These are phyloP conservation scores for Neurospora crassa DNA, from an alignment of 2,329 filamentous ascomycete genomes.

Conservation along the genomic window DNA sequence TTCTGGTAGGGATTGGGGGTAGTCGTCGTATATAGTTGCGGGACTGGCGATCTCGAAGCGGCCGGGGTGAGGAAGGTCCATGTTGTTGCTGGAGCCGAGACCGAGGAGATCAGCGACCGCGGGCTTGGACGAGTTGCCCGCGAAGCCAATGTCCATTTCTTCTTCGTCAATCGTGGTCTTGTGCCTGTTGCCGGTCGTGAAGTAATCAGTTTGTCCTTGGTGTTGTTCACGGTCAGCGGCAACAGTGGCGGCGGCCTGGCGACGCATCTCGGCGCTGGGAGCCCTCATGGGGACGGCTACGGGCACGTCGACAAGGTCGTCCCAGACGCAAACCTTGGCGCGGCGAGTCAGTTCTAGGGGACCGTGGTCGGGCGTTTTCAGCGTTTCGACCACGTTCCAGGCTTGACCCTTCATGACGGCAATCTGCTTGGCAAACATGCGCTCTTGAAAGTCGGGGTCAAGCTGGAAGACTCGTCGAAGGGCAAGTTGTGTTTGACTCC, in stretches of 20 bases:
- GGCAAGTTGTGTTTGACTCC: constrained; percentile 85
- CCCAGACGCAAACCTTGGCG: constrained; percentile 92
- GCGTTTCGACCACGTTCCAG: constrained; percentile 97
- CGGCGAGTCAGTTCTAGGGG: constrained; percentile 86
- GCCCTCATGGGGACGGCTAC: constrained; percentile 83
- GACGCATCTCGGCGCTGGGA: constrained; percentile 75
- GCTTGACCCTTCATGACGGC: constrained; percentile 99
- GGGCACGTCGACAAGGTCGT: constrained; percentile 92
- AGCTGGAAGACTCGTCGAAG: constrained; percentile 81
- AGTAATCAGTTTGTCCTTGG: constrained; percentile 1
- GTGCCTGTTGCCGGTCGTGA: neutral
- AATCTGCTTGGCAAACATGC: constrained; percentile 97
- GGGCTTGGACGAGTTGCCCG: constrained; percentile 45
- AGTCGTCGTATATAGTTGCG: constrained; percentile 27
- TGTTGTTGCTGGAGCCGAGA: constrained; percentile 53
- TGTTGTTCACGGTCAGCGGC: constrained; percentile 20
- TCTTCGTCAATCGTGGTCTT: constrained; percentile 47
- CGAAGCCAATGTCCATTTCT: constrained; percentile 78
- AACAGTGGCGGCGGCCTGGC: constrained; percentile 43
- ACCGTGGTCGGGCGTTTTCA: constrained; percentile 87
- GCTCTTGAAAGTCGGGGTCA: constrained; percentile 93
- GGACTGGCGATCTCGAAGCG: constrained; percentile 56
- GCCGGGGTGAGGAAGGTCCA: constrained; percentile 63
- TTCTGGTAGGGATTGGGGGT: neutral
- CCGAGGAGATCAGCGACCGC: constrained; percentile 59